phyloP scores from a whole-genome alignment of 2,329 filamentous ascomycete genomes.

The Aureobasidium subglaciale region DNA sequence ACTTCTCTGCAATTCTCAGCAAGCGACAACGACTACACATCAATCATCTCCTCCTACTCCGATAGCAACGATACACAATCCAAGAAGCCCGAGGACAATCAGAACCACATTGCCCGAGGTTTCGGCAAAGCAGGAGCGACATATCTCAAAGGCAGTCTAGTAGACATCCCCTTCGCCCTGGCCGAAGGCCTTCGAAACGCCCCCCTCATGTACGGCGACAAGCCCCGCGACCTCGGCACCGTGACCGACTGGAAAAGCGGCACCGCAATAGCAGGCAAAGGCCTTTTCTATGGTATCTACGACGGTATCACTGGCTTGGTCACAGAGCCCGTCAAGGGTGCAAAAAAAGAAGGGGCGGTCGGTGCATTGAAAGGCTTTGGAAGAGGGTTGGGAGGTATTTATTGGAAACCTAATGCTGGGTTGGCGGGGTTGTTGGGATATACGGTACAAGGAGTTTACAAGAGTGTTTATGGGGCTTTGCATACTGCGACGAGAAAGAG shows the following conservation, averaged over 20 bases:
- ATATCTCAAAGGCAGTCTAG: not conserved
- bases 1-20: not conserved
- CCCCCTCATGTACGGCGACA: slow-evolving; percentile 60
- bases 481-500: not conserved
- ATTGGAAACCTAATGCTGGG: slow-evolving; percentile 5
- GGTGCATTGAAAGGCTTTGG: slow-evolving; percentile 5
- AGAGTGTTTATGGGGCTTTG: not conserved
- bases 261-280: slow-evolving; percentile 20
- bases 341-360: slow-evolving; percentile 5
- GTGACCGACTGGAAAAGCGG: slow-evolving; percentile 60
- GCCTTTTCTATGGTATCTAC: not conserved
- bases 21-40: not conserved
- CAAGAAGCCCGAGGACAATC: not conserved
- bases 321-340: slow-evolving; percentile 53
- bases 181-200: slow-evolving; percentile 65
- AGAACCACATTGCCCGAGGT: not conserved
- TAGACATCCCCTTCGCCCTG: slow-evolving; percentile 26
- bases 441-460: not conserved
- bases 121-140: slow-evolving; percentile 1
- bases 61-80: slow-evolving; percentile 16
- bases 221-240: slow-evolving; percentile 45
- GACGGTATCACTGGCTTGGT: slow-evolving; percentile 51
- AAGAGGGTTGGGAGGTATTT: not conserved
- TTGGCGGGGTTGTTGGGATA: not conserved
- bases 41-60: not conserved